Conservation (phyloP, 441 rosid species). For the Euphorbia schlechtendalii region DNA sequence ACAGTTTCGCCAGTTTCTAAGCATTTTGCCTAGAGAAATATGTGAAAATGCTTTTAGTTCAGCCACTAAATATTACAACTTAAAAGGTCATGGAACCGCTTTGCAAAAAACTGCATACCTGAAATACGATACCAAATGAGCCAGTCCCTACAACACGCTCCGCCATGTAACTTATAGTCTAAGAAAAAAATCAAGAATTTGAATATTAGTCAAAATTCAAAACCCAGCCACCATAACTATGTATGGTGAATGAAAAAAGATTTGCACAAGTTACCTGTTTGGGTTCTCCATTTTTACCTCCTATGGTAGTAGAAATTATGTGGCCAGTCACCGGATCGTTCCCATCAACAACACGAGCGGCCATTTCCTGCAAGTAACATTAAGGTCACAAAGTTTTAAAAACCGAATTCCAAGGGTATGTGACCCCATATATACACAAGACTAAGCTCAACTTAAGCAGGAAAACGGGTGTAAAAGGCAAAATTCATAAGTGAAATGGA, state of each 20-base stretch:
- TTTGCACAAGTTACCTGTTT: slow-evolving; percentile 47
- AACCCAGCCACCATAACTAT: not conserved
- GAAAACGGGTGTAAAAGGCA: not conserved
- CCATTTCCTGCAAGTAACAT: slow-evolving; percentile 57
- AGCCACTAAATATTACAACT: not conserved
- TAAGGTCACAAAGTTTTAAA: not conserved
- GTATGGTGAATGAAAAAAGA: not conserved
- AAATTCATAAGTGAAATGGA: not conserved
- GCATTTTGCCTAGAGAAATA: slow-evolving; percentile 62
- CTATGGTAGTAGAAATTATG: slow-evolving; percentile 89
- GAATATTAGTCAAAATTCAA: not conserved
- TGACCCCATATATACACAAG: not conserved
- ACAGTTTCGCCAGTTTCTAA: slow-evolving; percentile 95
- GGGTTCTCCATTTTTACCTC: slow-evolving; percentile 93
- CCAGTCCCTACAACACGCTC: slow-evolving; percentile 96
- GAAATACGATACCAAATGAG: slow-evolving; percentile 92
- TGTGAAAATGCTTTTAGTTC: slow-evolving; percentile 7
- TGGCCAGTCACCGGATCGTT: slow-evolving; percentile 87
- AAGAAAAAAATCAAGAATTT: slow-evolving; percentile 13
- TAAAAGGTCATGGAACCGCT: not conserved
- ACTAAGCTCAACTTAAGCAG: not conserved
- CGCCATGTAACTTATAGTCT: slow-evolving; percentile 99
- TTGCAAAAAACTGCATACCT: slow-evolving; percentile 31
- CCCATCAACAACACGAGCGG: slow-evolving; percentile 63
- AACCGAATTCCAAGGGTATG: not conserved